Evolutionary conservation across 768 basidiomycete genomes (phyloP).

Genomic region (Mycena alexandri): DNA sequence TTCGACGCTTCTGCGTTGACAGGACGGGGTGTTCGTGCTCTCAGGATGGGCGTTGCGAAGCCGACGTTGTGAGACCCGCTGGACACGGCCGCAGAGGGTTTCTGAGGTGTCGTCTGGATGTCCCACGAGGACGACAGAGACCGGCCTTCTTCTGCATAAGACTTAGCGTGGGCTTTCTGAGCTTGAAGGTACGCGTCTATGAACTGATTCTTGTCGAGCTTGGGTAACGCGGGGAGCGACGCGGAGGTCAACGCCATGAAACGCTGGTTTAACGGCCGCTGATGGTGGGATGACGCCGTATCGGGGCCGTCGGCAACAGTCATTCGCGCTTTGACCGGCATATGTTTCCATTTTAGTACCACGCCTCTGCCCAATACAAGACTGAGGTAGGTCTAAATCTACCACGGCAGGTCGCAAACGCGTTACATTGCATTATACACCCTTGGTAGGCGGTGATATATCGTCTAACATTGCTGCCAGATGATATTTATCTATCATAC

Average conservation of each 20-base stretch:
- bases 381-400: too few species aligned
- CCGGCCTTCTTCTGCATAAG: constrained; percentile 58
- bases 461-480: too few species aligned
- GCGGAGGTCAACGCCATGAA: constrained; percentile 19
- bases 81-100: background rate
- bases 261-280: background rate
- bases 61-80: constrained; percentile 13
- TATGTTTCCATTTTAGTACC: too few species aligned
- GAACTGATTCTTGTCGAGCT: constrained; percentile 55
- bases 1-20: constrained; percentile 3
- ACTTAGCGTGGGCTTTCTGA: constrained; percentile 59
- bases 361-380: too few species aligned
- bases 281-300: too few species aligned
- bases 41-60: constrained; percentile 28
- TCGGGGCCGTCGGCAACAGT: background rate
- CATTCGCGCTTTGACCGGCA: too few species aligned
- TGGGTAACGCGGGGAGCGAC: constrained; percentile 49
- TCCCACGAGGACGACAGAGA: constrained; percentile 49
- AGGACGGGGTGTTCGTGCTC: constrained; percentile 10
- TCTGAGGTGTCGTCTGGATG: constrained; percentile 27
- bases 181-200: constrained; percentile 63
- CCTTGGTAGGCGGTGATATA: too few species aligned
- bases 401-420: too few species aligned
- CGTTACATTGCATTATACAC: too few species aligned
- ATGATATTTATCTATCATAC: too few species aligned